Evolutionary conservation across 2,329 filamentous ascomycete species (phyloP), one percentile per base, ranked within the genome.

Genomic region (Chrysosporium queenslandicum): DNA sequence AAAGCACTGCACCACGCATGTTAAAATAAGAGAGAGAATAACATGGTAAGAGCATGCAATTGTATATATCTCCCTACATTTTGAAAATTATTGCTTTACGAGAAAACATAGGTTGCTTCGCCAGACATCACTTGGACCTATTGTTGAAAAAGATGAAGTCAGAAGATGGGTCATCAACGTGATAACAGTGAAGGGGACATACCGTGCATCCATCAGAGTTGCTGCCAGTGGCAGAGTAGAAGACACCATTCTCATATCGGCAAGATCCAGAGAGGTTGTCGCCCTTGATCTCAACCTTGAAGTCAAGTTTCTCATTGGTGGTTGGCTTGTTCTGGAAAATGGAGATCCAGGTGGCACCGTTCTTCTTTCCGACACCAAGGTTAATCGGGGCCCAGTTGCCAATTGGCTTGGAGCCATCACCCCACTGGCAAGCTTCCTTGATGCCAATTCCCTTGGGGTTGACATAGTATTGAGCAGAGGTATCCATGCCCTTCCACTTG

Each of bases 401-500:
- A 53, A 76, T 68, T 57, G 75, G 71, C 54, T 73, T 64, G 52
- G 68, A 82, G 54, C 81, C 74, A 18, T 76, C 76, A 48, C 79
- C 74, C 92, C 92, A 97, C 54, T 78, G 71, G 73, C 92, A 98
- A 47, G 80, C 86, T 11, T 90, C 71, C 58, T 81, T 67, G 54
- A 81, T 72, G 16, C 71, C 62, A 50, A 85, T 74, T 55, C 88
- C 89, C 61, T 80, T 77, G 62, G 86, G 86, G 79, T 97, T 97
- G 71, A 97, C 79, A 68, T 98, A 98, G 79, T 95, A 97, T 73
- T 97, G 92, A 41, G 90, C 90, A 45, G 87, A 90, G 49, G 92
- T 97, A 47, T 73, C 62, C 68, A 78, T 78, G 61, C 79, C 79
- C 63, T 87, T 60, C 87, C 87, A 94, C 56, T 76, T 71, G 75